Base-by-base conservation (phyloP, 371 early-diverging fungal genomes). In the Apophysomyces trapeziformis region DNA sequence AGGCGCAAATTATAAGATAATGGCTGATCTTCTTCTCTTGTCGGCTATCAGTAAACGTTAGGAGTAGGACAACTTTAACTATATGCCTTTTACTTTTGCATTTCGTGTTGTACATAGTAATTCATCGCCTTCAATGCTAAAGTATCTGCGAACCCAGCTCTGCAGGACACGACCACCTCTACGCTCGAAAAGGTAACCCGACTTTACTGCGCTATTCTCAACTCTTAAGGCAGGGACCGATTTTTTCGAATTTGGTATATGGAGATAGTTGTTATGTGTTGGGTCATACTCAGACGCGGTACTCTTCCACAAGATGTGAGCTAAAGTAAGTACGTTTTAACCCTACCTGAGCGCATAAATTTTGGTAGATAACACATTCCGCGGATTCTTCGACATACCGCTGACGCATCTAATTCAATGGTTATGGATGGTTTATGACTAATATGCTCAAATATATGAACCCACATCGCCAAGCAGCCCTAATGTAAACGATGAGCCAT, bases 181-280 rank as follows among this genome's bases (percentile, higher is more conserved):
- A 62, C 89, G 86, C 69, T 91, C 86, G 66, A 90, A 92, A 8
- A 94, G 71, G 64, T 94, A 93, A 18, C 95, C 95, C 5, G 87
- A 79, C 70, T 88, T 88, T 38, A 76, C 71, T 6, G 46, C 12
- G 68, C 69, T 1, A 68, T 37, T 26, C 13, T 45, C 46, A 45
- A 45, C 16, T 45, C 43, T 57, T 11, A 11, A 38, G 56, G 61
- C 57, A 9, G 50, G 36, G 44, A 43, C n/a, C 14, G 57, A 39
- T 11, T 59, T 54, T 16, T 37, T 45, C 14, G 60, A 36, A 32
- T 59, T 57, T 6, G 46, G 46, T 7, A 45, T 13, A 5, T 18
- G 8, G 16, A 45, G 46, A 13, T 45, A 16, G 32, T 47, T 44
- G 44, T 66, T 50, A 50, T 74, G 68, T 66, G 70, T 67, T 18